A percentile compares a stretch with the other conserved stretches of the same genome.
Conservation (phyloP, 805 yeast genomes). For the Lipomyces sp. region DNA sequence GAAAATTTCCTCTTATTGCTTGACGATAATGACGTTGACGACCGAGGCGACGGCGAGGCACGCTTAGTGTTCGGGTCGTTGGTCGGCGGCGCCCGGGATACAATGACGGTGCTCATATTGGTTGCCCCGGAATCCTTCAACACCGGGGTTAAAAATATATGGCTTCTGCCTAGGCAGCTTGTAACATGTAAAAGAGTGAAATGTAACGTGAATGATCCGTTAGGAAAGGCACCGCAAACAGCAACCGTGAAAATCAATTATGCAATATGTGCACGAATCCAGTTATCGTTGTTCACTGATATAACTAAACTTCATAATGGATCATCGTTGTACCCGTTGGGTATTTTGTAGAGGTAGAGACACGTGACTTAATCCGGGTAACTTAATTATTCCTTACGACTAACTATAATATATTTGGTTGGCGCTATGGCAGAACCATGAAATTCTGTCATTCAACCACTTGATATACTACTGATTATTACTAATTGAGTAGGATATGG, state of each 20-base stretch:
- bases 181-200: neutral
- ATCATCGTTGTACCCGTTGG: neutral
- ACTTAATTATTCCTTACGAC: neutral
- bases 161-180: neutral
- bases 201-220: neutral
- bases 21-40: neutral
- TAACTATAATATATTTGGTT: no score
- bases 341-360: neutral
- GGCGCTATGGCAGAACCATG: no score
- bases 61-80: conserved; percentile 4
- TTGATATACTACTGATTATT: neutral
- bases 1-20: conserved; percentile 9
- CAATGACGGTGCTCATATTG: conserved; percentile 20
- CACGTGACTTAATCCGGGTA: conserved; percentile 12
- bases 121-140: neutral
- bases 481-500: conserved; percentile 10
- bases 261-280: neutral
- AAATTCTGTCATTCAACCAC: neutral
- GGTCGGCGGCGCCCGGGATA: conserved; percentile 6
- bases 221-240: neutral
- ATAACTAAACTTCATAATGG: neutral
- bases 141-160: neutral
- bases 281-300: neutral
- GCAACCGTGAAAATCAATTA: neutral
- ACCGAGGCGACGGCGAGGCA: conserved; percentile 2